Conservation (phyloP, 1,139 yeast genomes). For the Nakaseomyces nivariensis region DNA sequence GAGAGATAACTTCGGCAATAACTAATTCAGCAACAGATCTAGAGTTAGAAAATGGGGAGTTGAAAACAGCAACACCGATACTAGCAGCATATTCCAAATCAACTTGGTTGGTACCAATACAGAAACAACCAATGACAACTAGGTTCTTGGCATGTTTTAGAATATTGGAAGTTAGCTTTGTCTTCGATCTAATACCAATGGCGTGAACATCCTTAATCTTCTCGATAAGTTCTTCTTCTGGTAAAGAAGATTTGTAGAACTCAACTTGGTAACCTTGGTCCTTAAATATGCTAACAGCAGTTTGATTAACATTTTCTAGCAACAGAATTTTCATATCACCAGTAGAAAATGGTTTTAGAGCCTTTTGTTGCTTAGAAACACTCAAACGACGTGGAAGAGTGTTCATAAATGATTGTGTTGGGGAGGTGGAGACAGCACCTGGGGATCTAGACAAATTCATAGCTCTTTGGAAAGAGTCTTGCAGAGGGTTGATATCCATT, state of each 20-base stretch:
- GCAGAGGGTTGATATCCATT: constrained; percentile 44
- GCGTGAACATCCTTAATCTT: constrained; percentile 92
- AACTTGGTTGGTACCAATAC: constrained; percentile 98
- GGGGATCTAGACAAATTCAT: constrained; percentile 37
- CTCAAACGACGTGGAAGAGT: constrained; percentile 28
- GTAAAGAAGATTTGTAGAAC: constrained; percentile 78
- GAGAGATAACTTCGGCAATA: constrained; percentile 84
- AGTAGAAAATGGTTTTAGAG: constrained; percentile 24
- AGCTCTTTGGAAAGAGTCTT: constrained; percentile 48
- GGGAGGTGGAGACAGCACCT: constrained; percentile 64
- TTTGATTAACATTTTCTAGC: constrained; percentile 84
- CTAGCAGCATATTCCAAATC: constrained; percentile 87
- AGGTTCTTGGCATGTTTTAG: constrained; percentile 80
- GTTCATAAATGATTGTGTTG: constrained; percentile 35
- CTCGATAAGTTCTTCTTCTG: constrained; percentile 90
- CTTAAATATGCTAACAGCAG: constrained; percentile 78
- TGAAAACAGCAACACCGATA: constrained; percentile 91
- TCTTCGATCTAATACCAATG: constrained; percentile 95
- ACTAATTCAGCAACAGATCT: constrained; percentile 98
- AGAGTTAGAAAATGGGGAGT: constrained; percentile 97
- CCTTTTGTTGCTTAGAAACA: constrained; percentile 42
- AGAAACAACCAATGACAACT: constrained; percentile 92
- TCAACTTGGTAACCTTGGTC: constrained; percentile 96
- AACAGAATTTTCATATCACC: constrained; percentile 82
- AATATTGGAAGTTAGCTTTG: constrained; percentile 71